These are phyloP conservation scores for Byssochlamys sp. DNA, from an alignment of 2,329 filamentous ascomycete species.

Conservation along the genomic window DNA sequence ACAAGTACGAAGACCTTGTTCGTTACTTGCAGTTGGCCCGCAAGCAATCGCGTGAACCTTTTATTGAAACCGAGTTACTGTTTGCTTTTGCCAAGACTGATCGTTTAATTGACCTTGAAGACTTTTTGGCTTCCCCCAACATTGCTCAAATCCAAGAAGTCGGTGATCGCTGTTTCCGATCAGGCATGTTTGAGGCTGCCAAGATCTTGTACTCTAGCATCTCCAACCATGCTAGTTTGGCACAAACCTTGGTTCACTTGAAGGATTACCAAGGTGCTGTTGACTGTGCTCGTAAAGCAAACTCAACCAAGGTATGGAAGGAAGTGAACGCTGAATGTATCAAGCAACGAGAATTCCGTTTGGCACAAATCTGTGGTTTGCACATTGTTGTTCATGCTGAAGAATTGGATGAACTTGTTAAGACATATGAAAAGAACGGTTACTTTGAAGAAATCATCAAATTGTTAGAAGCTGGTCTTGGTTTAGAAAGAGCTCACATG, in stretches of 20 bases:
- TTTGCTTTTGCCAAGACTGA: conserved; percentile 89
- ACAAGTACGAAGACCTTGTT: conserved; percentile 94
- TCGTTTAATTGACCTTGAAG: conserved; percentile 84
- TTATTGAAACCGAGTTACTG: conserved; percentile 84
- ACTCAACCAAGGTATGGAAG: conserved; percentile 98
- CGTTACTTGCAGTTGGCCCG: conserved; percentile 94
- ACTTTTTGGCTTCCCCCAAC: conserved; percentile 86
- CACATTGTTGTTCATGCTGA: conserved; percentile 97
- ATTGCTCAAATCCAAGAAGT: conserved; percentile 93
- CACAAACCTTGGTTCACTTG: conserved; percentile 89
- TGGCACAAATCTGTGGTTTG: conserved; percentile 96
- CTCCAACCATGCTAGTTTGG: conserved; percentile 98
- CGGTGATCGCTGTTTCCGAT: conserved; percentile 92
- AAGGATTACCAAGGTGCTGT: conserved; percentile 95
- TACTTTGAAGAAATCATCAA: conserved; percentile 98
- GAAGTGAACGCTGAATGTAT: conserved; percentile 95
- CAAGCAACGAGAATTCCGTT: conserved; percentile 94
- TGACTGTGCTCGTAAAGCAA: conserved; percentile 94
- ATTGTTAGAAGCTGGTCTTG: conserved; percentile 86
- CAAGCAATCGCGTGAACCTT: conserved; percentile 87
- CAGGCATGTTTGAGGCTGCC: conserved; percentile 86
- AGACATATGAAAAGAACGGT: conserved; percentile 90
- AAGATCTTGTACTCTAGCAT: conserved; percentile 99
- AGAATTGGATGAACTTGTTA: conserved; percentile 81
- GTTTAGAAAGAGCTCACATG: conserved; percentile 86